A percentile compares a stretch with the other conserved stretches of the same genome.
phyloP scores from a whole-genome alignment of 2,329 filamentous ascomycete species.

The Bipolaris sorokiniana region DNA sequence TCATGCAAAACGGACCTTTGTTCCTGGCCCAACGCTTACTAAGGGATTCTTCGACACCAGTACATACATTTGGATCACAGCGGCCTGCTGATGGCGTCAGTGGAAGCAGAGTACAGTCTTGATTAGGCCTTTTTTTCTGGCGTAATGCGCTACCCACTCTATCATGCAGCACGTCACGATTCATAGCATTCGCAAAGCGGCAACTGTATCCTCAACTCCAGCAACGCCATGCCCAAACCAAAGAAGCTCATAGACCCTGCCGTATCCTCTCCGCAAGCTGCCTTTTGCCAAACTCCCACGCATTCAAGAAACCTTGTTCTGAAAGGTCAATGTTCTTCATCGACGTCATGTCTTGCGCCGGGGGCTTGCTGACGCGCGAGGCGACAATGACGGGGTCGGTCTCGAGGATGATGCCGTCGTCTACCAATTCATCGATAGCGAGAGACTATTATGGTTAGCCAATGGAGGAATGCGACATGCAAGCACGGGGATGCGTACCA shows the following conservation, averaged over 20 bases:
- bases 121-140: conserved; percentile 5
- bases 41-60: conserved; percentile 3
- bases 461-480: background rate
- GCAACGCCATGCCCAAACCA: conserved; percentile 37
- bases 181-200: conserved; percentile 26
- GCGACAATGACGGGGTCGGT: conserved; percentile 95
- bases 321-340: conserved; percentile 94
- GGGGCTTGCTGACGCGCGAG: conserved; percentile 89
- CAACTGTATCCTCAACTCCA: conserved; percentile 31
- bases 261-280: conserved; percentile 90
- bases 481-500: conserved; percentile 51
- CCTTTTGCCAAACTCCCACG: conserved; percentile 91
- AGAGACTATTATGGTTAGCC: conserved; percentile 84
- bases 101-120: conserved; percentile 11
- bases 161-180: conserved; percentile 12
- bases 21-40: conserved; percentile 23
- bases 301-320: conserved; percentile 92
- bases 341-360: conserved; percentile 83
- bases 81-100: conserved; percentile 8
- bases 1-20: conserved; percentile 21
- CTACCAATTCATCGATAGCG: conserved; percentile 80
- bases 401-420: conserved; percentile 86
- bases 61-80: background rate
- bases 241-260: conserved; percentile 62
- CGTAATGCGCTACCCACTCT: conserved; percentile 18